phyloP scores from a whole-genome alignment of 352 stramenopile species.

The Globisporangium parvum region DNA sequence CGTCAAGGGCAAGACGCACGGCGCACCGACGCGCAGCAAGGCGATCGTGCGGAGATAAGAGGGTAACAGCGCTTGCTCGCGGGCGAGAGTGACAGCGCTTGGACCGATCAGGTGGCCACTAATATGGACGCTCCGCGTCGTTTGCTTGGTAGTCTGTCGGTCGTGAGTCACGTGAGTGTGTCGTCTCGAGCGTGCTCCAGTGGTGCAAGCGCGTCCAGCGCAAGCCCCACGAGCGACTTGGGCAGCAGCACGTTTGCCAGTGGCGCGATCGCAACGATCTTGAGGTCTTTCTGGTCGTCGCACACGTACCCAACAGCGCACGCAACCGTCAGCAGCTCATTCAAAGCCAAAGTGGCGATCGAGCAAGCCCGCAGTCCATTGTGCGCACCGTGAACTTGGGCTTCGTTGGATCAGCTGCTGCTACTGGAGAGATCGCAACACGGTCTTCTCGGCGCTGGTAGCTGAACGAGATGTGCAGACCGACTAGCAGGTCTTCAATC shows the following conservation, averaged over 20 bases:
- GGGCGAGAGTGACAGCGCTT: too few species aligned
- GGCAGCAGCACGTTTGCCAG: conserved; percentile 34
- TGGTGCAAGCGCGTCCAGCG: conserved; percentile 27
- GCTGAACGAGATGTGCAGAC: conserved; percentile 42
- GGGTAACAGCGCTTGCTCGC: too few species aligned
- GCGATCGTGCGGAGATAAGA: conserved; percentile 55
- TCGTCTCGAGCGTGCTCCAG: not conserved
- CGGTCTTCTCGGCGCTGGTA: conserved; percentile 29
- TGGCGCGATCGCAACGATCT: conserved; percentile 38
- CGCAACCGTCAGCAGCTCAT: too few species aligned
- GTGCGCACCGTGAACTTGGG: conserved; percentile 23
- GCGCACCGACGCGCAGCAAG: conserved; percentile 80
- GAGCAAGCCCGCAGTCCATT: not conserved
- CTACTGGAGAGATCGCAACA: conserved; percentile 10
- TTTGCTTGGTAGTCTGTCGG: not conserved
- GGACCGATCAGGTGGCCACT: too few species aligned
- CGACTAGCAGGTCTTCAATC: conserved; percentile 45
- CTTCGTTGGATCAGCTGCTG: conserved; percentile 4
- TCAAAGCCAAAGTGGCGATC: not conserved
- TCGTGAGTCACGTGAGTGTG: too few species aligned
- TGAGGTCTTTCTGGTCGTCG: conserved; percentile 44
- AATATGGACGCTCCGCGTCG: too few species aligned
- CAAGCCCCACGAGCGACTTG: conserved; percentile 29
- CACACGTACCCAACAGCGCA: too few species aligned
- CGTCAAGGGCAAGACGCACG: conserved; percentile 69